Evolutionary conservation across 73 alveolate species (phyloP).

Genomic region (Paramecium sonneborni): DNA sequence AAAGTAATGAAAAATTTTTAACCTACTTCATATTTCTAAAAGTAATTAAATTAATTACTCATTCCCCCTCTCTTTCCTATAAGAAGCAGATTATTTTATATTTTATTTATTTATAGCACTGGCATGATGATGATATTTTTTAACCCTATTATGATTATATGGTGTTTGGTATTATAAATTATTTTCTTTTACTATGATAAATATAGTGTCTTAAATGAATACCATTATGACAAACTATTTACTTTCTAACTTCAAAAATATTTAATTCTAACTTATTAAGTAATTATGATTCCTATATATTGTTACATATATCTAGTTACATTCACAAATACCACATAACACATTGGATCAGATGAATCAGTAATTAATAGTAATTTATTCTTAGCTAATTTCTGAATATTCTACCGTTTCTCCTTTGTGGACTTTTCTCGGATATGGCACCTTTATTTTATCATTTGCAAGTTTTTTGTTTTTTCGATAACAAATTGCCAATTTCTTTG

Average conservation of each 20-base stretch:
- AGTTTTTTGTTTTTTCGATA: neutral
- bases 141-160: neutral
- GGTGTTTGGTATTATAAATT: neutral
- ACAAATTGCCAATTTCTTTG: constrained; percentile 37
- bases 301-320: neutral
- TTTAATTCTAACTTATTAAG: constrained; percentile 21
- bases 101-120: constrained; percentile 1
- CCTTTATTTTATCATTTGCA: neutral
- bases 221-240: neutral
- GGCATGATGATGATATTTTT: constrained; percentile 35
- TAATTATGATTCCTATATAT: constrained; percentile 39
- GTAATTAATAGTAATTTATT: neutral
- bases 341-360: neutral
- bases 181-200: constrained; percentile 8
- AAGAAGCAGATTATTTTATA: constrained; percentile 44
- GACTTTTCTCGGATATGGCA: constrained; percentile 21
- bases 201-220: constrained; percentile 12
- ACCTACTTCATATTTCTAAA: neutral
- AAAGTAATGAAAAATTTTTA: neutral
- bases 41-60: neutral
- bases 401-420: neutral
- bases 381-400: neutral
- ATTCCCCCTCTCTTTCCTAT: constrained; percentile 43
- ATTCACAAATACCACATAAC: neutral
- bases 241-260: neutral